Conservation (phyloP, 139 green algal species). For the Micromonas commoda region DNA sequence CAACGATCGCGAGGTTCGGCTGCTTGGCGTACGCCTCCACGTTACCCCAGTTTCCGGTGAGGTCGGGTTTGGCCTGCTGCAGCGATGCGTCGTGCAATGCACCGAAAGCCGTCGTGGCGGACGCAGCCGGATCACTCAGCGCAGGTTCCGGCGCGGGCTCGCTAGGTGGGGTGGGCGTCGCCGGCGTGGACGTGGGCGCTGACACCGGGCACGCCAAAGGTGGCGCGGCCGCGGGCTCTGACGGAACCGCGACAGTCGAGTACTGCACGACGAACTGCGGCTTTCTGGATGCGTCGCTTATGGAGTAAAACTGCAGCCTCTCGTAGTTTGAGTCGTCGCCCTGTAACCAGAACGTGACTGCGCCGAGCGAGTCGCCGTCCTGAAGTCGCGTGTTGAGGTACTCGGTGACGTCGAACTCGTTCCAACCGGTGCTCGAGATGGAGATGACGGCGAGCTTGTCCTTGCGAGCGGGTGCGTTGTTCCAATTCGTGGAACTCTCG, state of each 20-base stretch:
- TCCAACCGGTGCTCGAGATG: not conserved
- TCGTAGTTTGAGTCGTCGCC: not conserved
- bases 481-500: not conserved
- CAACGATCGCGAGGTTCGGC: too few species aligned
- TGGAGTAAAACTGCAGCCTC: not conserved
- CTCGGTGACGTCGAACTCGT: not conserved
- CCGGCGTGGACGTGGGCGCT: not conserved
- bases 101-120: not conserved
- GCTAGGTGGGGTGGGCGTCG: not conserved
- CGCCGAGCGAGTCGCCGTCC: not conserved
- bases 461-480: not conserved
- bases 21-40: not conserved
- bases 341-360: not conserved
- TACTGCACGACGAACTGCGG: not conserved
- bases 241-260: not conserved
- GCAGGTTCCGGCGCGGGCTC: too few species aligned
- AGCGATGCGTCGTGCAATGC: not conserved
- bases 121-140: not conserved
- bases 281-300: not conserved
- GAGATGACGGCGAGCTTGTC: not conserved
- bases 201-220: not conserved
- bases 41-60: not conserved
- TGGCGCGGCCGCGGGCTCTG: too few species aligned
- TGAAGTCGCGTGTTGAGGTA: not conserved
- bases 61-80: not conserved